Conservation (phyloP, 2,329 filamentous ascomycete genomes). For the Fulvia fulva region DNA sequence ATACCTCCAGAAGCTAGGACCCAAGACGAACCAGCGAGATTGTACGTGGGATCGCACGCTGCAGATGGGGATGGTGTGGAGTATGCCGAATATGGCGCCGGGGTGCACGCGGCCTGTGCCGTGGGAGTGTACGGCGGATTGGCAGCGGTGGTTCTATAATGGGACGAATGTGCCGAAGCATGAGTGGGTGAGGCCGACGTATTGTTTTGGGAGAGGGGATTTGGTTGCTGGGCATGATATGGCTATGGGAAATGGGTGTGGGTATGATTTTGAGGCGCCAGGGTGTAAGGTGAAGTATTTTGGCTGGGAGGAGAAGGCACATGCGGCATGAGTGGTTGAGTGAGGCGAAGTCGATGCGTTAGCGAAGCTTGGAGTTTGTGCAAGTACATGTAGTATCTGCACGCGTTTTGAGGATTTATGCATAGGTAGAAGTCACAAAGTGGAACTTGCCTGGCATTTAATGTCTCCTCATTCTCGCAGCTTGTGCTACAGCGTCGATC, state of each 20-base stretch:
- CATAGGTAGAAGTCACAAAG: no score
- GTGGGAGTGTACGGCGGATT: neutral
- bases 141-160: neutral
- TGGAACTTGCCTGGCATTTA: no score
- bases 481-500: no score
- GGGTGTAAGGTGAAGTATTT: neutral
- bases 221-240: neutral
- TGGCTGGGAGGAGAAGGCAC: no score
- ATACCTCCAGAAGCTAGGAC: neutral
- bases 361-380: no score
- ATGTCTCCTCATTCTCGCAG: no score
- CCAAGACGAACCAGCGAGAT: neutral
- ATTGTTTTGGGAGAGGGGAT: neutral
- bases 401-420: no score
- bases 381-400: no score
- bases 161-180: neutral
- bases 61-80: neutral
- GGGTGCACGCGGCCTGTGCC: neutral
- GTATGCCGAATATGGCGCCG: neutral
- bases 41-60: neutral
- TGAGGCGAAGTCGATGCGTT: no score
- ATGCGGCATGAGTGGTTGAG: no score
- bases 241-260: neutral
- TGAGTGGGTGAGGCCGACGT: neutral
- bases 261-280: neutral